Conservation (phyloP, 2,329 filamentous ascomycete genomes). For the Xylaria digitata region DNA sequence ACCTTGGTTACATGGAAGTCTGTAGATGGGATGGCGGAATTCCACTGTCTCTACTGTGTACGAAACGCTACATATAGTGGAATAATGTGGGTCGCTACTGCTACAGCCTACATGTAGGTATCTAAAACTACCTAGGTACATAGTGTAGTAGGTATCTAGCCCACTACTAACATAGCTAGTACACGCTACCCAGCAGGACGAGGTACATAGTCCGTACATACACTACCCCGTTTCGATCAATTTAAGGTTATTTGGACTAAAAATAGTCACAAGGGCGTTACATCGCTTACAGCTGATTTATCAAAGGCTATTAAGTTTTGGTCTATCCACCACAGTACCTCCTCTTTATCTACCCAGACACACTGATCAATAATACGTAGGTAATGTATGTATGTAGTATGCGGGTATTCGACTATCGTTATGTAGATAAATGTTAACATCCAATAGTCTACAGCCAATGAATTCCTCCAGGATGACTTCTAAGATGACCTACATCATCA, state of each 20-base stretch:
- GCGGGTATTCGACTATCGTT: background rate
- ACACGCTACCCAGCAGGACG: no score
- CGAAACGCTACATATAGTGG: no score
- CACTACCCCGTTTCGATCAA: constrained; percentile 15
- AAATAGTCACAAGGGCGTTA: constrained; percentile 31
- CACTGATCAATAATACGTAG: no score
- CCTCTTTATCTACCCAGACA: no score
- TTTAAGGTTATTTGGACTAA: constrained; percentile 37
- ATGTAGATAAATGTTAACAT: background rate
- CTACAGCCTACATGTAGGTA: no score
- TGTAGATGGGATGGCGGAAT: no score
- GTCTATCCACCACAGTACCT: background rate
- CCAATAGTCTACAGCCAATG: background rate
- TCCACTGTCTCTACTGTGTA: no score
- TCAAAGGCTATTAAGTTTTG: constrained; percentile 3
- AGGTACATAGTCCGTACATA: no score
- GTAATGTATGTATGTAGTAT: no score
- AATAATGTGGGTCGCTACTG: no score
- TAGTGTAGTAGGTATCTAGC: no score
- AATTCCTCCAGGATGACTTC: constrained; percentile 23
- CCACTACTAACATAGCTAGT: constrained; percentile 3
- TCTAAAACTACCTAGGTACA: constrained; percentile 31
- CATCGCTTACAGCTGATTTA: constrained; percentile 26
- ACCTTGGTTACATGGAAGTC: background rate
- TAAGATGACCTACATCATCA: constrained; percentile 12